Percentiles rank a stretch among this genome's conserved stretches.
phyloP scores from a whole-genome alignment of 163 green algal genomes.

The Trebouxia gelatinosa region DNA sequence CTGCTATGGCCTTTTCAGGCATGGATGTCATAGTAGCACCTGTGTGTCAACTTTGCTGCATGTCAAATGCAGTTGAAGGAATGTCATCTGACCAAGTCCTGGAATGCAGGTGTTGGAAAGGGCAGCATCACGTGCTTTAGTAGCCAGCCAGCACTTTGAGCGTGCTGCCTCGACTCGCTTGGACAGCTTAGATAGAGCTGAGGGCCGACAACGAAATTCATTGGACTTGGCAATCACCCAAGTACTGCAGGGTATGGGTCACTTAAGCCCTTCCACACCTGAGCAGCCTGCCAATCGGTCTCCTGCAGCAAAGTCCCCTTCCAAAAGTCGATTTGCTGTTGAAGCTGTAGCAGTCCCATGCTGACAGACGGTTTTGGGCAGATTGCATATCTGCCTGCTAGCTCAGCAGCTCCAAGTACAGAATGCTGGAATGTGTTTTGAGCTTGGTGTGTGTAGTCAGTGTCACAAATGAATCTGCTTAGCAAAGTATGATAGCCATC shows the following conservation, averaged over 20 bases:
- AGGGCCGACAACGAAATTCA: not conserved
- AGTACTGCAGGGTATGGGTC: not conserved
- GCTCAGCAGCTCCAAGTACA: not conserved
- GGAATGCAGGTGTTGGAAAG: constrained; percentile 2
- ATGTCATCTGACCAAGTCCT: too few species aligned
- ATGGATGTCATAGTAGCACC: too few species aligned
- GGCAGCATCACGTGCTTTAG: not conserved
- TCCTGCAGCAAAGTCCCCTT: not conserved
- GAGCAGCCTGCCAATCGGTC: not conserved
- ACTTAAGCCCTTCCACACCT: not conserved
- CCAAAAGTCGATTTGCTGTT: not conserved
- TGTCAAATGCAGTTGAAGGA: not conserved
- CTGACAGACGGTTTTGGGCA: not conserved
- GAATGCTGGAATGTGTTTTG: constrained; percentile 7
- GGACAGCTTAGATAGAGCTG: not conserved
- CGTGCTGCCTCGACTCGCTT: not conserved
- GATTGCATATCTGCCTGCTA: not conserved
- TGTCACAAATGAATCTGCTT: too few species aligned
- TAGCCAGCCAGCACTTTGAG: constrained; percentile 5
- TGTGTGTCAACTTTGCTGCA: not conserved
- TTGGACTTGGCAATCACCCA: constrained; percentile 3
- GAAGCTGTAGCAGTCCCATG: not conserved
- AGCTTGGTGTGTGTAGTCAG: too few species aligned
- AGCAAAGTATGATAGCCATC: too few species aligned
- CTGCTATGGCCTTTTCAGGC: too few species aligned